Evolutionary conservation across 2,329 filamentous ascomycete species (phyloP), one percentile per base, ranked within the genome.

Genomic region (Penicillium sp.): DNA sequence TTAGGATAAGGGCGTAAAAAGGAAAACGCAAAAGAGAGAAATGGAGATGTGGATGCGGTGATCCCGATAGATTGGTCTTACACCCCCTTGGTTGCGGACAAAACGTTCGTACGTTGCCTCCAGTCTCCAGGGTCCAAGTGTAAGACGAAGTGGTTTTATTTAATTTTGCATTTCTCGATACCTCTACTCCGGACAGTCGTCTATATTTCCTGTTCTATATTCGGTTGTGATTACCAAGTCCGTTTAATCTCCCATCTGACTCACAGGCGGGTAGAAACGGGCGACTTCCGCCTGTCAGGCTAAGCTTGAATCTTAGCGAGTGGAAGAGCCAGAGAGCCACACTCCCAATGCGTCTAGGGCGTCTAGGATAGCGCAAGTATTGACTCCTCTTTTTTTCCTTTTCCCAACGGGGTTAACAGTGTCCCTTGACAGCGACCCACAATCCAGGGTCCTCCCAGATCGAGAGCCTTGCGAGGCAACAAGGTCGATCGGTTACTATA

Each of bases 161-260:
- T 17, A 2, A 13, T 10, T 48, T 43, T 13, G 3, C 6, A n/a
- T 43, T 22, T 21, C 22, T 24, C n/a, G 31, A 17, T 26, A 31
- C 17, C 19, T 32, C n/a, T 28, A 22, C 22, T 22, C 22, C 22
- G 22, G 6, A 24, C 31, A 17, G 19, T 40, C 5, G n/a, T 19
- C 22, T n/a, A 9, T 19, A 22, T 31, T 33, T 2, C 15, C 3
- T 22, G 19, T 33, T 44, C 41, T 52, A 38, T 15, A 39, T 54
- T 58, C 57, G 57, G 57, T 53, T 56, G 55, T 37, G 49, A 45
- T 59, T 52, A 53, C 58, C 55, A 49, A 57, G 49, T 55, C 53
- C 38, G 42, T 43, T 44, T 39, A 37, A 45, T 44, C 29, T 45
- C 50, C 50, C 41, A 48, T 54, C 56, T 57, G 49, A 55, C 53